Evolutionary conservation across 1,284 basidiomycete species (phyloP).

Genomic region (Fomitiporia mediterranea): DNA sequence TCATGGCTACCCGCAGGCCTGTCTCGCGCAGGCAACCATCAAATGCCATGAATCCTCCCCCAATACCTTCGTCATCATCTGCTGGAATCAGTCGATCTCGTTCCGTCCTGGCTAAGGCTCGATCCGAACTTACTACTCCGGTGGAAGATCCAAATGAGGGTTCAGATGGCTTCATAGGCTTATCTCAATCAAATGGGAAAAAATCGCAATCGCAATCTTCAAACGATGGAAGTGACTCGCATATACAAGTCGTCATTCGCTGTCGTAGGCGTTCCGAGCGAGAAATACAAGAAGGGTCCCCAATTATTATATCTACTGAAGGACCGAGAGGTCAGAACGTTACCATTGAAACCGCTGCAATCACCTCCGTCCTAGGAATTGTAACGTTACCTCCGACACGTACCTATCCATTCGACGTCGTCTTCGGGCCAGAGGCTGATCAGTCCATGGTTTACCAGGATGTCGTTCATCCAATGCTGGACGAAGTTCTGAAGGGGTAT

Average conservation of each 20-base stretch:
- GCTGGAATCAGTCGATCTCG: conserved; percentile 25
- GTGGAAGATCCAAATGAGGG: conserved; percentile 24
- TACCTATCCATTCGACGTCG: conserved; percentile 89
- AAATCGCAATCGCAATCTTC: conserved; percentile 21
- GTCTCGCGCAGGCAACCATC: conserved; percentile 11
- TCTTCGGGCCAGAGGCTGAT: conserved; percentile 96
- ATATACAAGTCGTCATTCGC: conserved; percentile 90
- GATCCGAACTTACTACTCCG: conserved; percentile 28
- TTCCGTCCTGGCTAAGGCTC: conserved; percentile 31
- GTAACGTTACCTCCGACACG: conserved; percentile 65
- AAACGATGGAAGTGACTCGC: conserved; percentile 52
- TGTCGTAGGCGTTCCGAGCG: conserved; percentile 79
- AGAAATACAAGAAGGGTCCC: conserved; percentile 77
- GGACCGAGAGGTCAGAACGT: conserved; percentile 72
- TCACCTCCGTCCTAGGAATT: conserved; percentile 59
- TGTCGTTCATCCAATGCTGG: conserved; percentile 89
- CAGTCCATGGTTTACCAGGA: conserved; percentile 93
- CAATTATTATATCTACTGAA: conserved; percentile 73
- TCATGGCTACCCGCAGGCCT: conserved; percentile 20
- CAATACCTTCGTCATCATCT: conserved; percentile 17
- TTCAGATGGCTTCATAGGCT: conserved; percentile 11
- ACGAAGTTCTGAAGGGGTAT: conserved; percentile 92
- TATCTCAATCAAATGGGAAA: conserved; percentile 14
- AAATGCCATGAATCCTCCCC: conserved; percentile 28
- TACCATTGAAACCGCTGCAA: conserved; percentile 72